Evolutionary conservation across 805 yeast genomes (phyloP), one percentile per base, ranked within the genome.

Genomic region (Myxozyma geophila): DNA sequence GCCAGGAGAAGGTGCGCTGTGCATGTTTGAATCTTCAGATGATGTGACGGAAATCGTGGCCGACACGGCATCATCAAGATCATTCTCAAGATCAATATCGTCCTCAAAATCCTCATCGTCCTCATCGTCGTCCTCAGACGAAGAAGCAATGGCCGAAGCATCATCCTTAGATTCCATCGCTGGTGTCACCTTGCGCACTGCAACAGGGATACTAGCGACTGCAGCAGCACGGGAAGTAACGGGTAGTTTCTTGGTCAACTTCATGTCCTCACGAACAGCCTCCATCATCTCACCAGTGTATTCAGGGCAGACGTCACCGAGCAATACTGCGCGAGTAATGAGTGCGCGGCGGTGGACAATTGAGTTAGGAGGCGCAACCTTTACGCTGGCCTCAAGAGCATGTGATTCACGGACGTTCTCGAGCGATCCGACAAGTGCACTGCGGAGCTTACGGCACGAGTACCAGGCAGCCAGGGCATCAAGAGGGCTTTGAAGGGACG

Each of bases 391-490:
- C 10, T 54, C 59, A 23, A 51, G 46, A 37, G 49, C 63, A 8
- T 55, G 39, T 1, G 41, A 41, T 13, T 55, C 61, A 12, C 60
- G 61, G 33, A 47, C 39, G 19, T 55, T 67, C 33, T 60, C 69
- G 3, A 71, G 64, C 33, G 56, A 52, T 37, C 60, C 67, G 23
- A 64, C 58, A 43, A 74, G 66, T 15, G 62, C 70, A 17, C 62
- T 63, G 19, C 74, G 71, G 19, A 72, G 66, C 33, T 65, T 58
- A 36, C 68, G 62, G 56, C 69, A 61, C 9, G 75, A 67, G 61
- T 68, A 67, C 73, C 72, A 74, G 13, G 72, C 72, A 12, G 75
- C 73, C 44, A 74, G 53, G 1, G 69, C 69, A 53, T 75, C 78
- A 8, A 74, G 63, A 15, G 72, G 70, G 35, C 74, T 64, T 51